Conservation (phyloP, 306 rosid genomes). For the Lagenaria siceraria region DNA sequence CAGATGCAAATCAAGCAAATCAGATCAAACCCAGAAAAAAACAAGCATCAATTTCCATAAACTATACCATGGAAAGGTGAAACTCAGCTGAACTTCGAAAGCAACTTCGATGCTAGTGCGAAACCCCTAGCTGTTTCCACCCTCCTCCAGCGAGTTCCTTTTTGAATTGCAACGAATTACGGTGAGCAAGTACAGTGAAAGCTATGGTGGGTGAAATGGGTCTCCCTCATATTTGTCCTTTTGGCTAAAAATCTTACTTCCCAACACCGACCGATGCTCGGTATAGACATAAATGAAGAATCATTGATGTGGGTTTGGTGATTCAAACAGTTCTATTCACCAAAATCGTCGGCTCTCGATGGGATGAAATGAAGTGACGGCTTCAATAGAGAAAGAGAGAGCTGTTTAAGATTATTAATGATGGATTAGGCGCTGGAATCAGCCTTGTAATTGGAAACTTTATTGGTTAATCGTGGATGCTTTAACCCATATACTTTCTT, state of each 20-base stretch:
- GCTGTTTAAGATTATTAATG: neutral
- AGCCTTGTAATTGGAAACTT: neutral
- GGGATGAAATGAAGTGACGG: neutral
- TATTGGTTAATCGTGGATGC: neutral
- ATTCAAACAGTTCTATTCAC: neutral
- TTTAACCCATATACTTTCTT: conserved; percentile 1
- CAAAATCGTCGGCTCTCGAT: neutral
- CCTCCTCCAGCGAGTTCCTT: neutral
- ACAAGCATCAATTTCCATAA: conserved; percentile 18
- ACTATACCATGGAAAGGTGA: conserved; percentile 9
- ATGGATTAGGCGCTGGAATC: neutral
- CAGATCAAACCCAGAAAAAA: conserved; percentile 17
- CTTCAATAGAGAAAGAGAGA: neutral
- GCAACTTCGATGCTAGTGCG: conserved; percentile 13
- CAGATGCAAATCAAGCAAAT: conserved; percentile 13
- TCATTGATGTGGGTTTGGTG: neutral
- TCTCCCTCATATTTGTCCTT: conserved; percentile 12
- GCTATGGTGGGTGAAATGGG: conserved; percentile 12
- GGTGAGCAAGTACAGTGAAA: neutral
- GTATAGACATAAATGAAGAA: neutral
- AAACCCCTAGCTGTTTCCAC: conserved; percentile 1
- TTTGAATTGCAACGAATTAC: neutral
- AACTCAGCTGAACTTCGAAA: conserved; percentile 9
- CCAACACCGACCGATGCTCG: neutral
- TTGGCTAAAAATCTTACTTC: neutral